These are phyloP conservation scores for Beauveria scarabaeidicola DNA, from an alignment of 2,329 filamentous ascomycete genomes.

Conservation along the genomic window DNA sequence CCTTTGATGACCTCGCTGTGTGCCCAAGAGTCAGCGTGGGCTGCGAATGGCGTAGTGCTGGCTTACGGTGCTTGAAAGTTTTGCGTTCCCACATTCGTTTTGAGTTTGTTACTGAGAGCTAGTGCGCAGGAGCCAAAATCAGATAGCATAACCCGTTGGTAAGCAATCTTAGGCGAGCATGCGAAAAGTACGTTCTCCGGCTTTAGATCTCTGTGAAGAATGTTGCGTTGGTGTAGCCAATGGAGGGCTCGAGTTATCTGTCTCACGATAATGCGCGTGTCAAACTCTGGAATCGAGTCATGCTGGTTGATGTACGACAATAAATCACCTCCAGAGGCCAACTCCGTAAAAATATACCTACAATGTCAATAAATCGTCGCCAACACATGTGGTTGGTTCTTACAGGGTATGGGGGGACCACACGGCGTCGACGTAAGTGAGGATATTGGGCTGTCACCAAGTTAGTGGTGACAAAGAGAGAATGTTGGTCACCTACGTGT, in stretches of 20 bases:
- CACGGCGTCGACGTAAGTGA: conserved; percentile 43
- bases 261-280: conserved; percentile 35
- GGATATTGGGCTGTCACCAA: conserved; percentile 41
- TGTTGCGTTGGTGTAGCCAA: conserved; percentile 40
- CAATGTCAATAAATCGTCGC: neutral
- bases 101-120: conserved; percentile 32
- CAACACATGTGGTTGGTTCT: conserved; percentile 14
- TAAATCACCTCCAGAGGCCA: conserved; percentile 47
- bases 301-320: conserved; percentile 38
- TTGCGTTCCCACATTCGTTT: conserved; percentile 36
- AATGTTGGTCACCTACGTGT: conserved; percentile 36
- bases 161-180: conserved; percentile 33
- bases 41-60: neutral
- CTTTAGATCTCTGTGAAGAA: conserved; percentile 47
- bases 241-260: conserved; percentile 38
- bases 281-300: conserved; percentile 29
- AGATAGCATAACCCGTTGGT: conserved; percentile 39
- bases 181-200: conserved; percentile 45
- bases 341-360: conserved; percentile 48
- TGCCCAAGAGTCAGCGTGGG: conserved; percentile 4
- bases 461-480: neutral
- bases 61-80: conserved; percentile 44
- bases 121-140: conserved; percentile 44
- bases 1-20: conserved; percentile 9
- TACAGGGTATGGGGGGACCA: conserved; percentile 39